Conservation (phyloP, 495 filamentous ascomycete species). For the Alectoria sarmentosa region DNA sequence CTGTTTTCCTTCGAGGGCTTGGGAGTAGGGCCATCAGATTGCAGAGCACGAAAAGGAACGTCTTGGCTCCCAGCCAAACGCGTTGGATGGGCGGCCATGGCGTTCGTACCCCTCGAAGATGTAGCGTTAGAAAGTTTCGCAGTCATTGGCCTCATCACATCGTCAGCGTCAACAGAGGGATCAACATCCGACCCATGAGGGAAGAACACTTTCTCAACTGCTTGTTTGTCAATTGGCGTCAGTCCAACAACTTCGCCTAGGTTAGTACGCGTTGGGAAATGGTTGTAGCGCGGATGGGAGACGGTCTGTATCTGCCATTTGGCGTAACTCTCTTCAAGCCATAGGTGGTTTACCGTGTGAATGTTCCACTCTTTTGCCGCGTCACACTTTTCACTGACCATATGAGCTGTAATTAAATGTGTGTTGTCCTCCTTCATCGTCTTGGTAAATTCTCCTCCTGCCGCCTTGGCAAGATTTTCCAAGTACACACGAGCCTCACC, state of each 20-base stretch:
- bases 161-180: constrained; percentile 22
- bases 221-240: constrained; percentile 56
- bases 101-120: constrained; percentile 11
- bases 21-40: constrained; percentile 22
- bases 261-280: constrained; percentile 84
- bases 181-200: constrained; percentile 31
- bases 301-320: constrained; percentile 65
- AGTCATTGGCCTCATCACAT: constrained; percentile 32
- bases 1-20: constrained; percentile 22
- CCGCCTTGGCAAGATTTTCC: constrained; percentile 78
- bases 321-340: constrained; percentile 96
- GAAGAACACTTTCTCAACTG: constrained; percentile 51
- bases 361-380: constrained; percentile 91
- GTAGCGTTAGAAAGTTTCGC: constrained; percentile 34
- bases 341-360: constrained; percentile 85
- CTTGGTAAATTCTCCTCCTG: constrained; percentile 83
- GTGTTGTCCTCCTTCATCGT: constrained; percentile 92
- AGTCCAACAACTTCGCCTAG: constrained; percentile 88
- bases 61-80: constrained; percentile 9
- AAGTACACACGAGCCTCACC: constrained; percentile 91
- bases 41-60: constrained; percentile 19
- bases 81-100: constrained; percentile 6
- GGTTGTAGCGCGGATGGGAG: constrained; percentile 62
- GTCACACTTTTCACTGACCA: constrained; percentile 79
- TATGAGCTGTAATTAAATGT: constrained; percentile 87